Percentiles rank a stretch among this genome's conserved stretches.
phyloP scores from a whole-genome alignment of 768 basidiomycete species.

The Floccularia luteovirens region DNA sequence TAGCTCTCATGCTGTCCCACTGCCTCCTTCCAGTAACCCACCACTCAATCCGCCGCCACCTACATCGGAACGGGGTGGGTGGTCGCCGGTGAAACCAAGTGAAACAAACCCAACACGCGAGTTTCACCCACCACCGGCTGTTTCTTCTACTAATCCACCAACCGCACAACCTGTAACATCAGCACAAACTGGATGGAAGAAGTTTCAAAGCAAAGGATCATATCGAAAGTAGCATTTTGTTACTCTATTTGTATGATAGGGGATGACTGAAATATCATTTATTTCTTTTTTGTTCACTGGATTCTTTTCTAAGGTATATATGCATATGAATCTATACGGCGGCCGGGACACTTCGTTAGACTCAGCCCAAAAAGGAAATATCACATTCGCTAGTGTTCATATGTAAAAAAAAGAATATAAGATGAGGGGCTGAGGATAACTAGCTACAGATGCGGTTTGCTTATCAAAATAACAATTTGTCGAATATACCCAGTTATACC shows the following conservation, averaged over 20 bases:
- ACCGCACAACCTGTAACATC: constrained; percentile 24
- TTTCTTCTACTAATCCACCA: constrained; percentile 7
- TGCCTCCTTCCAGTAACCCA: constrained; percentile 12
- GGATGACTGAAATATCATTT: too few relatives aligned
- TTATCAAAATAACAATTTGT: too few relatives aligned
- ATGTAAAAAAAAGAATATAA: too few relatives aligned
- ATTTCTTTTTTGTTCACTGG: too few relatives aligned
- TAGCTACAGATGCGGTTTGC: constrained; percentile 45
- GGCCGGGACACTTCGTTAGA: too few relatives aligned
- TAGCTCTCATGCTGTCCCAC: constrained; percentile 19
- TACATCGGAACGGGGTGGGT: constrained; percentile 11
- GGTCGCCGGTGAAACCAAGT: constrained; percentile 7
- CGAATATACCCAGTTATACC: too few relatives aligned
- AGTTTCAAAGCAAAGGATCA: constrained; percentile 38
- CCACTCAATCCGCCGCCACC: constrained; percentile 12
- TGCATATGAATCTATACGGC: too few relatives aligned
- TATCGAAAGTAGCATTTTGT: constrained; percentile 16
- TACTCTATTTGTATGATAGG: too few relatives aligned
- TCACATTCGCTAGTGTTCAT: too few relatives aligned
- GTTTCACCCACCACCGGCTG: constrained; percentile 3
- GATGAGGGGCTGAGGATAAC: too few relatives aligned
- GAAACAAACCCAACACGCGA: constrained; percentile 1
- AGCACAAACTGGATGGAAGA: constrained; percentile 56
- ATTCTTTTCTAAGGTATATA: too few relatives aligned
- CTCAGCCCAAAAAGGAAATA: too few relatives aligned